Evolutionary conservation across 306 rosid species (phyloP), one percentile per base, ranked within the genome.

Genomic region (Calophaca sinica): DNA sequence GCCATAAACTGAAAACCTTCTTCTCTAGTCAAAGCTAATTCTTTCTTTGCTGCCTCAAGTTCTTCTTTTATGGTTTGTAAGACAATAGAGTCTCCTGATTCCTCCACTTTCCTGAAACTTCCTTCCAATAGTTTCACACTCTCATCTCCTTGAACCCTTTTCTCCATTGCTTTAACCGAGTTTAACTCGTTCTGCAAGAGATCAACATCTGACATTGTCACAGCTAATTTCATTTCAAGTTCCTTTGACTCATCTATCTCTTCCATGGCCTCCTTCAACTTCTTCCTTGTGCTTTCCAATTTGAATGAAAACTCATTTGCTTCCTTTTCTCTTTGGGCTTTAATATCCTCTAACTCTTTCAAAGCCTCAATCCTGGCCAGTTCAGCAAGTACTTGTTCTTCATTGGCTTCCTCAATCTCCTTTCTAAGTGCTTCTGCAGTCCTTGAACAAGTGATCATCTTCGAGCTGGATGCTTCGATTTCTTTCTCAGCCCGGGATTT

Each of bases 281-380:
- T 85, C 42, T 63, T 64, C 86, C 77, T 79, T 3, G 79, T 78
- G 52, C 53, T 75, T 77, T 89, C 89, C 62, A 92, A 78, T 68
- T 78, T 79, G 6, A 38, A 9, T 45, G 81, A 78, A 70, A 82
- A 83, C 7, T 84, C 86, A 13, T 15, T 35, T 41, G 84, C 88
- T 84, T 90, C 96, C 46, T 59, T 79, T 63, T 80, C 79, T 84
- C 91, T 86, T 29, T 67, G 80, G 39, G 86, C 79, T 75, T 84
- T 86, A 53, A 86, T 63, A 35, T 89, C 97, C 70, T 42, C 83
- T 55, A 77, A 54, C 57, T 92, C 99, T 84, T 77, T 88, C 83
- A 85, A 81, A 49, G 99, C 99, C 87, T 94, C 97, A 52, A 94
- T 89, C 88, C 74, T 79, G 8, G 97, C 96, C 74, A 91, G 72